Evolutionary conservation across 495 filamentous ascomycete species (phyloP).

Genomic region (Penicillium waksmanii): DNA sequence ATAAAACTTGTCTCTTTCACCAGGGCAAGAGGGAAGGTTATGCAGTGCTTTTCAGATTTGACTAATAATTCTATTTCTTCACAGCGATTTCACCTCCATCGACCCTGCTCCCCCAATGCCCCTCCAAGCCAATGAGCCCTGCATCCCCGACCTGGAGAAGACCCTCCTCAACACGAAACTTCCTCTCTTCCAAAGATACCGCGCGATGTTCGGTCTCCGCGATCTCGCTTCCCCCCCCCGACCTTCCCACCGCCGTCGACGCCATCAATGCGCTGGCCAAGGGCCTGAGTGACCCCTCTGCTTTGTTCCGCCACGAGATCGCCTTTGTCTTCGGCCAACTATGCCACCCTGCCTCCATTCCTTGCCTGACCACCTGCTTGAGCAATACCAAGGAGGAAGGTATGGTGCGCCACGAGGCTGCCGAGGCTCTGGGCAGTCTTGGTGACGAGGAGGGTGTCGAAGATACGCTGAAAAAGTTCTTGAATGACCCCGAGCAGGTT

Average conservation of each 20-base stretch:
- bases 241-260: slow-evolving; percentile 81
- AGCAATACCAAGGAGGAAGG: slow-evolving; percentile 79
- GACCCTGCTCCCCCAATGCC: slow-evolving; percentile 92
- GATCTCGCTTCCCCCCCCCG: slow-evolving; percentile 92
- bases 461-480: slow-evolving; percentile 76
- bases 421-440: slow-evolving; percentile 94
- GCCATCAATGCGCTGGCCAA: slow-evolving; percentile 84
- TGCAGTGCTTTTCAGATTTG: no score
- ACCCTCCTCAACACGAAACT: slow-evolving; percentile 75
- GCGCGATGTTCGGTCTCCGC: slow-evolving; percentile 96
- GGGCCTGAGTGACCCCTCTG: slow-evolving; percentile 83
- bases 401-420: slow-evolving; percentile 98
- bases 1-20: not conserved
- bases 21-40: not conserved
- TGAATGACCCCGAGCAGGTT: slow-evolving; percentile 88
- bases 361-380: slow-evolving; percentile 77
- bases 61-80: slow-evolving; percentile 18
- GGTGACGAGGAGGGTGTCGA: slow-evolving; percentile 94
- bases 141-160: slow-evolving; percentile 73
- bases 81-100: slow-evolving; percentile 90
- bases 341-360: slow-evolving; percentile 93
- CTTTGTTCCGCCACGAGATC: slow-evolving; percentile 97
- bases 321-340: slow-evolving; percentile 98
- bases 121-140: slow-evolving; percentile 56
- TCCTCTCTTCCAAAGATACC: slow-evolving; percentile 89